A percentile compares a stretch with the other conserved stretches of the same genome.
Conservation (phyloP, 2,329 filamentous ascomycete genomes). For the Tolypocladium paradoxum region DNA sequence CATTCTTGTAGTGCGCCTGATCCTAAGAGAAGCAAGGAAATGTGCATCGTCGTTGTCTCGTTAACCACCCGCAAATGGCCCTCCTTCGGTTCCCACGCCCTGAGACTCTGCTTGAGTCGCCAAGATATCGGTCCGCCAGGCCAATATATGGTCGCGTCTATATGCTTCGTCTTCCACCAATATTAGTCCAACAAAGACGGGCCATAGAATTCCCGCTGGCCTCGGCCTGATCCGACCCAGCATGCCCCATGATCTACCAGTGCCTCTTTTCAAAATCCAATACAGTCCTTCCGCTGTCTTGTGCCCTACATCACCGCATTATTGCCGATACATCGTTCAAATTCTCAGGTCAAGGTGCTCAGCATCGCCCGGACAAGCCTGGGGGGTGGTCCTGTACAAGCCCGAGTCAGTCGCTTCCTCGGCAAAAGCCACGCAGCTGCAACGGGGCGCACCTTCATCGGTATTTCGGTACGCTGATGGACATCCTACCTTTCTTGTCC, state of each 20-base stretch:
- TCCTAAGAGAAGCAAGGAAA: background rate
- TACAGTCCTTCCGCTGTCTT: background rate
- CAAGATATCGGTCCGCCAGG: background rate
- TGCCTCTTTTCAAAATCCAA: background rate
- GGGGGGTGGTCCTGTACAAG: constrained; percentile 48
- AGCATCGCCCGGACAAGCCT: constrained; percentile 59
- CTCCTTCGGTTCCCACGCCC: background rate
- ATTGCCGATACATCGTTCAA: background rate
- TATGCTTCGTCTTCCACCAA: background rate
- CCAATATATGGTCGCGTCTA: background rate
- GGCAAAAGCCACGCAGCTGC: constrained; percentile 3
- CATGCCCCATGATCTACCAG: background rate
- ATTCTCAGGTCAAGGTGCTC: constrained; percentile 52
- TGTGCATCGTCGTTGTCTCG: background rate
- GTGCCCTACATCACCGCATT: no score
- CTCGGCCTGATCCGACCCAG: background rate
- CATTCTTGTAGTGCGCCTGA: background rate
- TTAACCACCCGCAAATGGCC: background rate
- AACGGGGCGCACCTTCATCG: constrained; percentile 41
- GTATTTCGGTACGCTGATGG: constrained; percentile 68
- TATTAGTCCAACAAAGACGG: background rate
- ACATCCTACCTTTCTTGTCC: constrained; percentile 94
- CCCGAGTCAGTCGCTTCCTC: constrained; percentile 19
- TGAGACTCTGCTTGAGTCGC: background rate
- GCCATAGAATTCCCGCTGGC: background rate